phyloP scores from a whole-genome alignment of 306 rosid species.

The Potentilla sterilis region DNA sequence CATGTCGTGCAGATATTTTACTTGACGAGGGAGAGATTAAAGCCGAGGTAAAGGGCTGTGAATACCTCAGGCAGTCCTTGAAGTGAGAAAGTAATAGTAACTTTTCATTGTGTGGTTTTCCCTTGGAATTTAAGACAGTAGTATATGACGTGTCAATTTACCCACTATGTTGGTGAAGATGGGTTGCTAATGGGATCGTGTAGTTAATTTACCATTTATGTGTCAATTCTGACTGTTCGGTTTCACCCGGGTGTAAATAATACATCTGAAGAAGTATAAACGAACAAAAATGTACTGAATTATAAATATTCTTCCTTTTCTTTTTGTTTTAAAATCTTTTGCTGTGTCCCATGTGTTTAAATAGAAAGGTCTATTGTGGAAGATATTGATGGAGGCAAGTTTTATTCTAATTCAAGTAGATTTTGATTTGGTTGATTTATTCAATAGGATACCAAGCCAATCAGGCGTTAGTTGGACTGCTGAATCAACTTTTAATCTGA shows the following conservation, averaged over 20 bases:
- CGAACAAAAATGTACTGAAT: too few species aligned
- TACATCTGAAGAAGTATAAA: too few species aligned
- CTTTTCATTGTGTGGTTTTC: constrained; percentile 15
- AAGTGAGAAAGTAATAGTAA: constrained; percentile 13
- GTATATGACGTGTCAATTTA: neutral
- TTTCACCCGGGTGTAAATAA: neutral
- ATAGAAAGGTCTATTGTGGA: too few species aligned
- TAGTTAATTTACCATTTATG: neutral
- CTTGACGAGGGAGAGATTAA: constrained; percentile 74
- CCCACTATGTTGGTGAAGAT: neutral
- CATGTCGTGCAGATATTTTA: constrained; percentile 70
- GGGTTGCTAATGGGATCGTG: neutral
- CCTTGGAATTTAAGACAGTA: neutral
- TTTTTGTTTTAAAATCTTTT: too few species aligned
- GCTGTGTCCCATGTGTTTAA: too few species aligned
- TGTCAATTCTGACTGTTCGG: neutral
- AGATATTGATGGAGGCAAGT: too few species aligned
- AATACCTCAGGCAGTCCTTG: constrained; percentile 61
- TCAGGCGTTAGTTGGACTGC: too few species aligned
- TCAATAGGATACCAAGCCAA: neutral
- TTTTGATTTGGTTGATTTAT: neutral
- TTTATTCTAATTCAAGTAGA: too few species aligned
- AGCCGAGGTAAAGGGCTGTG: constrained; percentile 84
- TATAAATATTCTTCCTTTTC: too few species aligned
- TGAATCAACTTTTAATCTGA: neutral